These are phyloP conservation scores for Melastoma malabathricum DNA, from an alignment of 345 rosid genomes.

Conservation along the genomic window DNA sequence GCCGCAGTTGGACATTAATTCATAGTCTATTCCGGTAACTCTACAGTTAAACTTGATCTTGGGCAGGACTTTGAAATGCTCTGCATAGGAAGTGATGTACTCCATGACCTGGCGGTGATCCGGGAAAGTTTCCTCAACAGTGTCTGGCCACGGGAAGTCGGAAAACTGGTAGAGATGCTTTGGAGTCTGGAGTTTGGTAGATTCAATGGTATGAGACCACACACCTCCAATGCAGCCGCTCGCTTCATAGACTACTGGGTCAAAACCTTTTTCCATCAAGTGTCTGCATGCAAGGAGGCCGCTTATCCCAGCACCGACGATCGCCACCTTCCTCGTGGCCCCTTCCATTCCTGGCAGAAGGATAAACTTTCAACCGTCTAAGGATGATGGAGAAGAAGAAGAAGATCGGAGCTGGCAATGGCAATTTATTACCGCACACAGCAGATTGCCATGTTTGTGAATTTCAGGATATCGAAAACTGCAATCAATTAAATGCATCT, in stretches of 20 bases:
- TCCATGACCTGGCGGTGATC: slow-evolving; percentile 21
- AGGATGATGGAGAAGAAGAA: slow-evolving; percentile 2
- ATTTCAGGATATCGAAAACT: no score
- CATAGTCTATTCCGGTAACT: slow-evolving; percentile 16
- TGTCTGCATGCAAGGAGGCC: slow-evolving; percentile 29
- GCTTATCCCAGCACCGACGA: slow-evolving; percentile 34
- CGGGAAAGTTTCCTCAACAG: slow-evolving; percentile 15
- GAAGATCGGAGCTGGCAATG: no score
- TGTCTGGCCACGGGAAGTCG: slow-evolving; percentile 27
- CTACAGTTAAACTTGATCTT: slow-evolving; percentile 18
- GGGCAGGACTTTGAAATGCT: slow-evolving; percentile 15
- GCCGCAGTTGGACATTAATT: background rate
- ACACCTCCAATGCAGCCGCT: slow-evolving; percentile 15
- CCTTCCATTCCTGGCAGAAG: background rate
- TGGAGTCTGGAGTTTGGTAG: slow-evolving; percentile 32
- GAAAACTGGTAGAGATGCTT: slow-evolving; percentile 25
- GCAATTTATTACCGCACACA: background rate
- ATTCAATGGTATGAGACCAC: slow-evolving; percentile 21
- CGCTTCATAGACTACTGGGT: slow-evolving; percentile 19
- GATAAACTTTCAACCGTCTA: no score
- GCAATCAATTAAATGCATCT: no score
- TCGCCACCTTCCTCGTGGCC: slow-evolving; percentile 11
- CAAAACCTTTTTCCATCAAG: slow-evolving; percentile 16
- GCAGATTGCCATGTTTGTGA: no score
- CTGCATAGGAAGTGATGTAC: slow-evolving; percentile 18